Evolutionary conservation across 768 basidiomycete genomes (phyloP).

Genomic region (Mycena amicta): DNA sequence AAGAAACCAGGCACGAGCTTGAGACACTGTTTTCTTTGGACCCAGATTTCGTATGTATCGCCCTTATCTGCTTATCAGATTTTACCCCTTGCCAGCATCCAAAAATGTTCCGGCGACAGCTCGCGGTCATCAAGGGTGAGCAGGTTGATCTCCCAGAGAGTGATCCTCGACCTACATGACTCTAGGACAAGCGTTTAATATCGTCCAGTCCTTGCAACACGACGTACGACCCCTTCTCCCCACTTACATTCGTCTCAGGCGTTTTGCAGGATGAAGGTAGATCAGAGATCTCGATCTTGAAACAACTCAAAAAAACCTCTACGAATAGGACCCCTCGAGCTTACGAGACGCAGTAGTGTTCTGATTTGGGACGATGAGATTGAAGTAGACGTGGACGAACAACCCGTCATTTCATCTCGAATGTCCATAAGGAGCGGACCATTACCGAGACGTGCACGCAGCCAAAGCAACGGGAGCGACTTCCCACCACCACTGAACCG

Average conservation of each 20-base stretch:
- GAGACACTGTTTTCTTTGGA: constrained; percentile 79
- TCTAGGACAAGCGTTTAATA: constrained; percentile 82
- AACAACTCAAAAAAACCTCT: neutral
- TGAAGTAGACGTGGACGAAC: constrained; percentile 48
- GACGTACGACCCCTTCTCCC: constrained; percentile 43
- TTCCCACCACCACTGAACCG: constrained; percentile 76
- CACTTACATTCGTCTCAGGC: neutral
- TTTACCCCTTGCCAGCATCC: constrained; percentile 47
- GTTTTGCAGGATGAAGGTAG: constrained; percentile 84
- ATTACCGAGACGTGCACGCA: constrained; percentile 51
- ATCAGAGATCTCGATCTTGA: neutral
- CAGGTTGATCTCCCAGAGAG: neutral
- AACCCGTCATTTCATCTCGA: constrained; percentile 56
- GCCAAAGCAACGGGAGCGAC: constrained; percentile 65
- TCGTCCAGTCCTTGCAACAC: constrained; percentile 82
- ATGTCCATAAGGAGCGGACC: constrained; percentile 67
- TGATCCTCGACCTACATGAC: constrained; percentile 1
- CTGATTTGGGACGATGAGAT: constrained; percentile 87
- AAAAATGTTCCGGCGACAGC: constrained; percentile 89
- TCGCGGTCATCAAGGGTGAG: constrained; percentile 85
- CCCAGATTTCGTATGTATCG: constrained; percentile 58
- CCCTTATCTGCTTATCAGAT: neutral
- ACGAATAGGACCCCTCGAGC: constrained; percentile 76
- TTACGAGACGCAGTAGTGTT: constrained; percentile 80
- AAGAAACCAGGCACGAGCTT: constrained; percentile 79